Evolutionary conservation across 2,329 filamentous ascomycete genomes (phyloP).

Genomic region (Nothophoma quercina): DNA sequence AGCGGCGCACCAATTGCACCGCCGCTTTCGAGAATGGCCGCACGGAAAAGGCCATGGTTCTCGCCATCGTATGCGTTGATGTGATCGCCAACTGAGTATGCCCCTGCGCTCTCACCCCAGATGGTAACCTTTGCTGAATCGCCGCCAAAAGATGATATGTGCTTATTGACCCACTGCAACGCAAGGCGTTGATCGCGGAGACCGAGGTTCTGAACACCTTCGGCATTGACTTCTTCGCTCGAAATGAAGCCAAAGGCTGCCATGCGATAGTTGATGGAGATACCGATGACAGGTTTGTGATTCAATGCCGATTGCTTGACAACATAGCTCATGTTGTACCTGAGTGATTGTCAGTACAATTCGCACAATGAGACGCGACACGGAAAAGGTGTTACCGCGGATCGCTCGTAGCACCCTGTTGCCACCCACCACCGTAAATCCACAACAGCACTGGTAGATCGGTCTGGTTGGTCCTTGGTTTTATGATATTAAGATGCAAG

Average conservation of each 20-base stretch:
- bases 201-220: conserved; percentile 57
- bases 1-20: conserved; percentile 41
- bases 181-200: conserved; percentile 68
- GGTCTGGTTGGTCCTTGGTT: conserved; percentile 27
- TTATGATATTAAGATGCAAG: conserved; percentile 50
- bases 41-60: conserved; percentile 51
- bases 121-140: conserved; percentile 66
- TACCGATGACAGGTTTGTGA: conserved; percentile 41
- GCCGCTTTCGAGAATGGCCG: conserved; percentile 52
- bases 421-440: conserved; percentile 47
- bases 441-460: conserved; percentile 39
- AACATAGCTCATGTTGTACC: conserved; percentile 44
- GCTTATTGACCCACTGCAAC: conserved; percentile 66
- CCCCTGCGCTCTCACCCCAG: conserved; percentile 67
- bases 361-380: too few relatives aligned
- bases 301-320: conserved; percentile 41
- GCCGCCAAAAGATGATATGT: conserved; percentile 63
- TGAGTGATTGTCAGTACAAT: conserved; percentile 5
- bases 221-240: conserved; percentile 48
- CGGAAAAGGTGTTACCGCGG: too few relatives aligned
- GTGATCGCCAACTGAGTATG: conserved; percentile 60
- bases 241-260: conserved; percentile 61
- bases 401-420: conserved; percentile 43
- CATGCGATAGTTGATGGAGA: conserved; percentile 58
- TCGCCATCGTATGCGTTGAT: conserved; percentile 51